These are phyloP conservation scores for Chlamydomonas eustigma DNA, from an alignment of 139 green algal species.

Conservation along the genomic window DNA sequence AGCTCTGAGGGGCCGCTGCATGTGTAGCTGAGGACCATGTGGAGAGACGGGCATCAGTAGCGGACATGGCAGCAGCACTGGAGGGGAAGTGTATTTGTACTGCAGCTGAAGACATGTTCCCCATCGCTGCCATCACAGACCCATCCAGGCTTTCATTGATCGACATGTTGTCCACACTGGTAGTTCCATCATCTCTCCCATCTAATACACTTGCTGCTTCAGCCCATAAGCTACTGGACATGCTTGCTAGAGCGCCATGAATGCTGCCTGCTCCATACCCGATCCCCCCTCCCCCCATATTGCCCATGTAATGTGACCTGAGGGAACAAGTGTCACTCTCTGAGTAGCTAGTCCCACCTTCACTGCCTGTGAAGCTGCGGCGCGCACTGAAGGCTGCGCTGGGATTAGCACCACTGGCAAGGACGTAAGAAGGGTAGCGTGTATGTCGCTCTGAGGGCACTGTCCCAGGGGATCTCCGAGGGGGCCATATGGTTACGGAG, in stretches of 20 bases:
- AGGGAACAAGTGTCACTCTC: slow-evolving; percentile 32
- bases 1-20: neutral
- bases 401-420: neutral
- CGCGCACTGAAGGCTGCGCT: neutral
- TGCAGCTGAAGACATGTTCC: neutral
- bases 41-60: neutral
- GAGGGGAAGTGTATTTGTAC: neutral
- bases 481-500: slow-evolving; percentile 49
- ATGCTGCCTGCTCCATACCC: neutral
- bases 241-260: slow-evolving; percentile 14
- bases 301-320: slow-evolving; percentile 11
- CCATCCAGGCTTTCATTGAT: slow-evolving; percentile 6
- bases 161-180: slow-evolving; percentile 27
- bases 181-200: slow-evolving; percentile 19
- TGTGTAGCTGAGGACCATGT: neutral
- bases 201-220: slow-evolving; percentile 22
- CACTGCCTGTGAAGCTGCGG: slow-evolving; percentile 17
- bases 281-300: neutral
- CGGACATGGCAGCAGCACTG: neutral
- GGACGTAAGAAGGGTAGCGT: neutral
- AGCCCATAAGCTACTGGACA: slow-evolving; percentile 36
- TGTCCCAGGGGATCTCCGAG: neutral
- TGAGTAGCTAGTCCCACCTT: slow-evolving; percentile 4
- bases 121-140: neutral
- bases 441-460: neutral